phyloP scores from a whole-genome alignment of 208 protist genomes.

The Leishmania aethiopica region DNA sequence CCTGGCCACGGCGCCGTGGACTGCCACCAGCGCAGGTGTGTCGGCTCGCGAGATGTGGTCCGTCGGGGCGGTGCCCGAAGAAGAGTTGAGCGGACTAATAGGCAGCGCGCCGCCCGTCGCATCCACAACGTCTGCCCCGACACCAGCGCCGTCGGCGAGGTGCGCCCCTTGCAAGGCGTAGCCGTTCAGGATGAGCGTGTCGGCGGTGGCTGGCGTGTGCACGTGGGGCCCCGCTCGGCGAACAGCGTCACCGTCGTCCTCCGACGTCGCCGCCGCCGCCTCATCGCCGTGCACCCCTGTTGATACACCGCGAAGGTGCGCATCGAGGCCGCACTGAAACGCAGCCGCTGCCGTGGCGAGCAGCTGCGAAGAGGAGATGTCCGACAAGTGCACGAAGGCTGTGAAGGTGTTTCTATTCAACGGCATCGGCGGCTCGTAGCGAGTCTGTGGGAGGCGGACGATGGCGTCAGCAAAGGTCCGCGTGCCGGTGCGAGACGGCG shows the following conservation, averaged over 20 bases:
- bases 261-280: neutral
- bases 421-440: conserved; percentile 33
- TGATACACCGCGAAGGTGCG: neutral
- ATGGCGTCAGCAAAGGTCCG: neutral
- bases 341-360: conserved; percentile 3
- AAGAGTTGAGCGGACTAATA: conserved; percentile 18
- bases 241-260: neutral
- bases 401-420: conserved; percentile 30
- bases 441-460: neutral
- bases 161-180: neutral
- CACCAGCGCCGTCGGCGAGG: neutral
- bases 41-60: conserved; percentile 6
- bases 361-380: conserved; percentile 25
- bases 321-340: conserved; percentile 2
- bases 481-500: neutral
- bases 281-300: neutral
- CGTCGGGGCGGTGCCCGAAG: conserved; percentile 18
- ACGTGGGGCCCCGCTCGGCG: too few relatives aligned
- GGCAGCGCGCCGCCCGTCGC: neutral
- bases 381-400: conserved; percentile 19
- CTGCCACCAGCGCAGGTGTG: neutral
- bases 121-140: neutral
- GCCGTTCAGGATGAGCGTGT: conserved; percentile 8
- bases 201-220: conserved; percentile 12
- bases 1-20: neutral